phyloP scores from a whole-genome alignment of 1,284 basidiomycete species.

The Spongiforma sp. region DNA sequence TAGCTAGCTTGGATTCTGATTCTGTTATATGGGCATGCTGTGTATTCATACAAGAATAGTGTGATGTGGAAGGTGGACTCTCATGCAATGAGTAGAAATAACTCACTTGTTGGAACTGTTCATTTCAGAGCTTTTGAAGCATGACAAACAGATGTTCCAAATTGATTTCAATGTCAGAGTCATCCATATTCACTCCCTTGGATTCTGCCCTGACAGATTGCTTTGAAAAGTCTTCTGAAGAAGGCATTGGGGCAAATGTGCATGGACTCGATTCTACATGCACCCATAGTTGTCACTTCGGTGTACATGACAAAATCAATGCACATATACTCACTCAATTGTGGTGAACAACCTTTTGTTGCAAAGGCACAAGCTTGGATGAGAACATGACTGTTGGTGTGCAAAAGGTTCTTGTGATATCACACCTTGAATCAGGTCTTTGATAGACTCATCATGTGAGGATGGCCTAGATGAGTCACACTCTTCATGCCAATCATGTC shows the following conservation, averaged over 20 bases:
- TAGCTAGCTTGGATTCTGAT: conserved; percentile 26
- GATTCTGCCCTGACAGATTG: no score
- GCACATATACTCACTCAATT: conserved; percentile 33
- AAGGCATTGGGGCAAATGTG: no score
- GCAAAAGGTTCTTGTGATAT: no score
- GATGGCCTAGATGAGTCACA: no score
- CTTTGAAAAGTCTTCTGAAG: not conserved
- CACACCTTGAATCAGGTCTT: no score
- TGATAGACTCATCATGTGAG: no score
- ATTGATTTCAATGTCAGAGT: no score
- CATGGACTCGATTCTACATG: conserved; percentile 7
- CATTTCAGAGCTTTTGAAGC: no score
- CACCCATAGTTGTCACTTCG: conserved; percentile 2
- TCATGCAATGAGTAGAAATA: not conserved
- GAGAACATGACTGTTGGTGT: conserved; percentile 21
- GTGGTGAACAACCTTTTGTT: no score
- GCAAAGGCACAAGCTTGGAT: conserved; percentile 25
- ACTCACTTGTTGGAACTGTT: conserved; percentile 22
- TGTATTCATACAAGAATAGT: not conserved
- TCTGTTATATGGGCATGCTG: conserved; percentile 24
- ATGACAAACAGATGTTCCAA: no score
- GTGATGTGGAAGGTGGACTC: not conserved
- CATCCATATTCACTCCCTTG: conserved; percentile 5
- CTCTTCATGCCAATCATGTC: no score
- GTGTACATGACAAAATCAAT: not conserved